These are phyloP conservation scores for Glycine tomentella DNA, from an alignment of 306 rosid genomes.

Conservation along the genomic window DNA sequence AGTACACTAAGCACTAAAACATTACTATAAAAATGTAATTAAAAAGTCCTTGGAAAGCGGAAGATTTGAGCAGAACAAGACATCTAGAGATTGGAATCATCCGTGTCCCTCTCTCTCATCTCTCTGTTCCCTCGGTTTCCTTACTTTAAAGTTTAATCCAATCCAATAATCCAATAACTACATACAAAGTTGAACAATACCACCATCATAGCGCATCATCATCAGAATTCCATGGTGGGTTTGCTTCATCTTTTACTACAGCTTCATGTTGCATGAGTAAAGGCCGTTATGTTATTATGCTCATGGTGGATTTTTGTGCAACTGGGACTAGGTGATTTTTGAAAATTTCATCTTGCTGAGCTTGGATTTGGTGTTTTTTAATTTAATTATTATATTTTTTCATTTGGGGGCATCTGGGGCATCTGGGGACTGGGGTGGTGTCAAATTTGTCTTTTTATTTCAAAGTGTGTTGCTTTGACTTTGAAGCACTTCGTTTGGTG, in stretches of 20 bases:
- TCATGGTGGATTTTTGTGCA: slow-evolving; percentile 31
- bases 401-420: slow-evolving; percentile 11
- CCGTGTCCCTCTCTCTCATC: slow-evolving; percentile 33
- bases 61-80: slow-evolving; percentile 59
- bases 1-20: neutral
- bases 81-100: slow-evolving; percentile 67
- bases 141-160: slow-evolving; percentile 40
- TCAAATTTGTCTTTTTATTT: slow-evolving; percentile 49
- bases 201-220: slow-evolving; percentile 17
- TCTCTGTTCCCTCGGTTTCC: slow-evolving; percentile 25
- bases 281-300: neutral
- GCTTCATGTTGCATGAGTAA: slow-evolving; percentile 20
- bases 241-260: slow-evolving; percentile 43
- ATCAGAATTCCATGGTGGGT: slow-evolving; percentile 54
- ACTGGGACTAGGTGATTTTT: slow-evolving; percentile 26
- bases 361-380: slow-evolving; percentile 35
- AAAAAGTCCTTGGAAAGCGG: slow-evolving; percentile 61
- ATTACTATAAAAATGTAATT: slow-evolving; percentile 42
- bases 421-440: slow-evolving; percentile 49
- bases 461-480: slow-evolving; percentile 56
- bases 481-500: slow-evolving; percentile 40
- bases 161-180: slow-evolving; percentile 13
- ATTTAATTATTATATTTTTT: neutral
- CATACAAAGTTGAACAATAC: slow-evolving; percentile 4
- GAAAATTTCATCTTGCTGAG: slow-evolving; percentile 34